Evolutionary conservation across 2,329 filamentous ascomycete genomes (phyloP), one percentile per base, ranked within the genome.

Genomic region (Tolypocladium ophioglossoides): DNA sequence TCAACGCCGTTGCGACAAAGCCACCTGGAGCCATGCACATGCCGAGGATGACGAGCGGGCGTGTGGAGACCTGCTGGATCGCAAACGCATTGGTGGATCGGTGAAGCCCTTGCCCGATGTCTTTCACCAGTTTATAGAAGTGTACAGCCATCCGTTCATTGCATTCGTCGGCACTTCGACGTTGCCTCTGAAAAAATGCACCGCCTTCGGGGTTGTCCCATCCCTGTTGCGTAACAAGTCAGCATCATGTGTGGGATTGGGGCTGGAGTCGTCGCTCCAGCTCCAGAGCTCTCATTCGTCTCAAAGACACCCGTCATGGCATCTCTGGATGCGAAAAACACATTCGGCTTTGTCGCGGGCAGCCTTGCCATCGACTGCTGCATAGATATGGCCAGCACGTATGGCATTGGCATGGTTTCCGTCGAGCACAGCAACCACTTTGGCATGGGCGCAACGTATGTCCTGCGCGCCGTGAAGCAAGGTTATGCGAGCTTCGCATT

Each of bases 21-120:
- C 75, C 79, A 5, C 79, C 79, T 0, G 79, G 79, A 0, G 79
- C 79, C 68, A 78, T 74, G 62, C 79, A 80, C 56, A 80, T 68
- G 57, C 83, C 79, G 1, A 84, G 72, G 22, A 82, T 39, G 18
- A 10, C 10, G 38, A 20, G 38, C 18, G 38, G 2, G 6, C 2
- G 20, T 40, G 38, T 8, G 37, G 24, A 14, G 4, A 14, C 27
- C 27, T 32, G 16, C 5, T 30, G 37, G 16, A 70, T 55, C 12
- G 50, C 55, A n/a, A 77, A 64, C 14, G 65, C 69, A 2, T 55
- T 52, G 1, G 69, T 73, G 0, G 52, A 52, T 0, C 38, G 10
- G 9, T 79, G 59, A 24, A 81, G 61, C 50, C 78, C 70, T 2
- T 63, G 18, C 2, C 63, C 75, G 38, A 80, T 75, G 38, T 39